These are phyloP conservation scores for Nothophytophthora sp. DNA, from an alignment of 352 stramenopile species.

Conservation along the genomic window DNA sequence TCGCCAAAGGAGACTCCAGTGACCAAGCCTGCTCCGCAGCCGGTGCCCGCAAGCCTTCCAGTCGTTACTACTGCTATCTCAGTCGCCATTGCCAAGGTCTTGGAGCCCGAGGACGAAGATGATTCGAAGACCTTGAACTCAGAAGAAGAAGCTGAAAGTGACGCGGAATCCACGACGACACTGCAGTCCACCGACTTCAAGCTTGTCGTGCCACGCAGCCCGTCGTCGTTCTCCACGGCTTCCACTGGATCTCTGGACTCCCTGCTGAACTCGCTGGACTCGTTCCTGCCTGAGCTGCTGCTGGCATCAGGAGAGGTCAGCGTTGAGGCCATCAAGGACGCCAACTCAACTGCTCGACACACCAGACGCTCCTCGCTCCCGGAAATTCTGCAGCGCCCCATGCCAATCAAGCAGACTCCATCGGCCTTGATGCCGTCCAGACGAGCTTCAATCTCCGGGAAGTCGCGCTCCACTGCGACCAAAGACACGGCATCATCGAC, in stretches of 20 bases:
- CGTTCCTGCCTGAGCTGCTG: conserved; percentile 20
- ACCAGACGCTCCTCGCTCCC: conserved; percentile 14
- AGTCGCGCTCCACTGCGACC: not conserved
- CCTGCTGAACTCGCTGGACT: conserved; percentile 25
- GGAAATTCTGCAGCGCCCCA: conserved; percentile 3
- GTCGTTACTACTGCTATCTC: too few species aligned
- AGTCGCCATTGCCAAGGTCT: conserved; percentile 12
- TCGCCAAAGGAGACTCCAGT: not conserved
- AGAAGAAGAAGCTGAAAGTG: conserved; percentile 18
- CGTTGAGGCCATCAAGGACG: conserved; percentile 1
- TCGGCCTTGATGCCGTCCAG: conserved; percentile 7
- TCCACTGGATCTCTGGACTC: conserved; percentile 35
- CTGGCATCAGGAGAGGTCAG: conserved; percentile 12
- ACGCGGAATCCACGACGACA: conserved; percentile 3
- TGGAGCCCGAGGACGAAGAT: conserved; percentile 5
- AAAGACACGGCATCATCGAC: not conserved
- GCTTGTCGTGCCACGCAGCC: conserved; percentile 14
- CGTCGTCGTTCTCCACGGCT: conserved; percentile 33
- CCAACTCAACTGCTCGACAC: conserved; percentile 5
- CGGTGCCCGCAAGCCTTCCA: too few species aligned
- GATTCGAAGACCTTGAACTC: conserved; percentile 5
- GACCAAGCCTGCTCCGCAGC: conserved; percentile 1
- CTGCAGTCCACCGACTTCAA: conserved; percentile 13
- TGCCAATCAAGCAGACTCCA: conserved; percentile 13
- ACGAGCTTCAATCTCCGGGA: conserved; percentile 4